Percentiles rank a stretch among this genome's conserved stretches.
Evolutionary conservation across 192 early-diverging fungal genomes (phyloP).

Genomic region (Entomortierella chlamydospora): DNA sequence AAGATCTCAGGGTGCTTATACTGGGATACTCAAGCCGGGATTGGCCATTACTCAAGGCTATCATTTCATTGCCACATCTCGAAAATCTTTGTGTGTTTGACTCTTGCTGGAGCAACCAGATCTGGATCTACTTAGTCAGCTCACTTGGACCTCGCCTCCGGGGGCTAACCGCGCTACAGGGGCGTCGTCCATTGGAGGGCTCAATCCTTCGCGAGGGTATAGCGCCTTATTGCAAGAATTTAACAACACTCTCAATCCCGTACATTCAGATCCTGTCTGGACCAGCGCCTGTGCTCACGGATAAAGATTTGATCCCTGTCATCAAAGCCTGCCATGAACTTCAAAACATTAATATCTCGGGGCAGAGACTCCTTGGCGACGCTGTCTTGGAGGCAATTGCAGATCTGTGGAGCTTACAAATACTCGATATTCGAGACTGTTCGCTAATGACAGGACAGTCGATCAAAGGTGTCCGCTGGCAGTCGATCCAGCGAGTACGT

Average conservation of each 20-base stretch:
- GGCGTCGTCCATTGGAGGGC: slow-evolving; percentile 40
- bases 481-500: slow-evolving; percentile 42
- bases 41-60: slow-evolving; percentile 44
- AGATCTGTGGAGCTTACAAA: slow-evolving; percentile 47
- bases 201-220: slow-evolving; percentile 35
- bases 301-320: slow-evolving; percentile 48
- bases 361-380: slow-evolving; percentile 37
- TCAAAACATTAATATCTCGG: slow-evolving; percentile 35
- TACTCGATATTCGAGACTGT: slow-evolving; percentile 43
- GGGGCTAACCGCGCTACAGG: slow-evolving; percentile 35
- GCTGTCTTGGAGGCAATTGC: slow-evolving; percentile 32
- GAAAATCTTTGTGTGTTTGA: slow-evolving; percentile 54
- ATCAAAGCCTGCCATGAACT: slow-evolving; percentile 45
- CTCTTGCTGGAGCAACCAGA: slow-evolving; percentile 50
- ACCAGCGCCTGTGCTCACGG: slow-evolving; percentile 22
- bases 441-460: slow-evolving; percentile 29
- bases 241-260: slow-evolving; percentile 45
- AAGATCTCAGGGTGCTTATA: slow-evolving; percentile 26
- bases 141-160: slow-evolving; percentile 34
- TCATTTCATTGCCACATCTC: slow-evolving; percentile 32
- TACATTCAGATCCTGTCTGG: slow-evolving; percentile 49
- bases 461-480: slow-evolving; percentile 46
- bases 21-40: slow-evolving; percentile 51
- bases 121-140: slow-evolving; percentile 47
- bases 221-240: slow-evolving; percentile 34